Base-by-base conservation (phyloP, 805 yeast species). In the Myxozyma udenii region DNA sequence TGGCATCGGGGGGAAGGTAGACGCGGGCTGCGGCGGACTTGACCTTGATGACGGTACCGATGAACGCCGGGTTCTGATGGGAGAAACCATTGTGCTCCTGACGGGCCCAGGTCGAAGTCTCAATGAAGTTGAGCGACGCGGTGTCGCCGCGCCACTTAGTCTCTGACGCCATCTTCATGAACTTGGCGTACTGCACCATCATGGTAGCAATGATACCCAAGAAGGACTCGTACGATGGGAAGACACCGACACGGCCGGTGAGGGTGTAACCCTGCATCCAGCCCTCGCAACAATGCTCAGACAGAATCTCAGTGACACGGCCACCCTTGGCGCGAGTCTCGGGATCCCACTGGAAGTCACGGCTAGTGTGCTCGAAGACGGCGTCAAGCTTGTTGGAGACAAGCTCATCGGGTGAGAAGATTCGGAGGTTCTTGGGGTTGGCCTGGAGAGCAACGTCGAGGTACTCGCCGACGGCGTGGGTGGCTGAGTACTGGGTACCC, bases 61-160 rank as follows among this genome's bases (percentile, higher is more conserved):
- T 52, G 30, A 58, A 58, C 18, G 54, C 49, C 16, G 61, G 61
- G 40, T 55, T 50, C 48, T 58, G 61, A 35, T 58, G 61, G 16
- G 61, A 55, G 49, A 55, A 58, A 14, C 61, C 61, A 39, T 58
- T 58, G 49, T 58, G 61, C 48, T 58, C 61, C 55, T 58, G 61
- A 23, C 61, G 57, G 18, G 60, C 40, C 60, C 60, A 55, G 40
- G 61, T 58, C 25, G 60, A 51, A 22, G 61, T 51, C 38, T 51
- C 55, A 32, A 58, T 50, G 50, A 48, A 55, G 53, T 58, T 58
- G 40, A 58, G 50, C 42, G 60, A 55, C 24, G 51, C 58, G 23
- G 47, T 33, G 25, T 44, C 55, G 14, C 53, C 48, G 22, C 59
- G 57, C 61, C 61, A 58, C 28, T 19, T 41, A 18, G 55, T 46